Conservation (phyloP, 2,329 filamentous ascomycete species). For the Xylariaceae sp. region DNA sequence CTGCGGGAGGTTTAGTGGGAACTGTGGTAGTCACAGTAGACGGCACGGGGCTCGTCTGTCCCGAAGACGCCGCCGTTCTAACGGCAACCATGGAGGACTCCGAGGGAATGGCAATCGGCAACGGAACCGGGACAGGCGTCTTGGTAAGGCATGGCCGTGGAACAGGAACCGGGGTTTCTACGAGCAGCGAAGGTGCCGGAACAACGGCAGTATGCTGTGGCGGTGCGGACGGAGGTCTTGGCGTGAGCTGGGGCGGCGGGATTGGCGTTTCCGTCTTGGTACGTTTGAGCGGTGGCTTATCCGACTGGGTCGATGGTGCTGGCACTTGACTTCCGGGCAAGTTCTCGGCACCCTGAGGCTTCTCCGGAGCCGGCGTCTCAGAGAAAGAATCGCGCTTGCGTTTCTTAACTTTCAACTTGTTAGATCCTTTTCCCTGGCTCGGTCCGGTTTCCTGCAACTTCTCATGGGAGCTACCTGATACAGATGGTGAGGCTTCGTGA, state of each 20-base stretch:
- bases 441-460: constrained; percentile 29
- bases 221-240: constrained; percentile 31
- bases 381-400: constrained; percentile 42
- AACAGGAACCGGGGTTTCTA: constrained; percentile 32
- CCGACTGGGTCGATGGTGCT: constrained; percentile 22
- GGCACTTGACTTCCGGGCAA: constrained; percentile 16
- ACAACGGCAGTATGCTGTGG: constrained; percentile 21
- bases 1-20: constrained; percentile 34
- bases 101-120: constrained; percentile 23
- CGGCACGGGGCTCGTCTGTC: constrained; percentile 29
- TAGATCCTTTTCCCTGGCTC: constrained; percentile 27
- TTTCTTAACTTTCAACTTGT: constrained; percentile 35
- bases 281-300: constrained; percentile 43
- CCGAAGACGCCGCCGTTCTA: constrained; percentile 25
- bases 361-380: constrained; percentile 30
- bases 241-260: constrained; percentile 39
- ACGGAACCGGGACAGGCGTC: constrained; percentile 33
- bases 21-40: constrained; percentile 36
- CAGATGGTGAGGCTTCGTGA: constrained; percentile 33
- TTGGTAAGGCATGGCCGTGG: constrained; percentile 30
- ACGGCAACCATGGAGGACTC: constrained; percentile 28
- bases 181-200: constrained; percentile 14
- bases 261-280: constrained; percentile 55
- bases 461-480: constrained; percentile 28
- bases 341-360: constrained; percentile 27